These are phyloP conservation scores for Paracamarosporium sp. DNA, from an alignment of 2,329 filamentous ascomycete species.

Conservation along the genomic window DNA sequence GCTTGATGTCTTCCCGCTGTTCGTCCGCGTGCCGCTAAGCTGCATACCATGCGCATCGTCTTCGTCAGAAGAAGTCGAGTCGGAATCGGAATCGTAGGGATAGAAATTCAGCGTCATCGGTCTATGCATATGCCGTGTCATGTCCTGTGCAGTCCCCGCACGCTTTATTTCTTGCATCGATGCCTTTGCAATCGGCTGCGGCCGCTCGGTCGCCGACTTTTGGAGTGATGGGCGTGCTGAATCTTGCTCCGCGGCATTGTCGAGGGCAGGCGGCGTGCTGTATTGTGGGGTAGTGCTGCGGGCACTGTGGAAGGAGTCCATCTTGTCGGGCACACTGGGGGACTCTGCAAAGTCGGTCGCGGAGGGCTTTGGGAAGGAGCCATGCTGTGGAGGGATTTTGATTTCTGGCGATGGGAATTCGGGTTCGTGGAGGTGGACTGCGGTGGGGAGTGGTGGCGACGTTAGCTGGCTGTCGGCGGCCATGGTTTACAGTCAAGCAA, in stretches of 20 bases:
- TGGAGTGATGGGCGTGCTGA: constrained; percentile 28
- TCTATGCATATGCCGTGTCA: constrained; percentile 21
- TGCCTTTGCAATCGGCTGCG: constrained; percentile 28
- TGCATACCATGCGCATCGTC: constrained; percentile 14
- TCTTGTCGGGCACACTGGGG: neutral
- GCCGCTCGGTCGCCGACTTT: constrained; percentile 39
- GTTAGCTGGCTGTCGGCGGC: constrained; percentile 19
- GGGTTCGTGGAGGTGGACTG: constrained; percentile 29
- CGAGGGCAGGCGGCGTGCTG: neutral
- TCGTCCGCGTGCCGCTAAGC: neutral
- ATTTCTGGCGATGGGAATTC: constrained; percentile 28
- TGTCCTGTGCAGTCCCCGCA: constrained; percentile 15
- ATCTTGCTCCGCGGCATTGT: neutral
- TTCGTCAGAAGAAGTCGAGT: constrained; percentile 34
- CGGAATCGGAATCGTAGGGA: constrained; percentile 34
- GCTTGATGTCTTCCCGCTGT: constrained; percentile 13
- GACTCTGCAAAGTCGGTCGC: constrained; percentile 11
- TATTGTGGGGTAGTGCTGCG: neutral
- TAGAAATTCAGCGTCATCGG: constrained; percentile 39
- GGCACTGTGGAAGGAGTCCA: neutral
- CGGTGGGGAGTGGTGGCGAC: constrained; percentile 23
- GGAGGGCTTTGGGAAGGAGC: constrained; percentile 11
- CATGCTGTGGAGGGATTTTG: constrained; percentile 7
- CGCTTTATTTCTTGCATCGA: constrained; percentile 29
- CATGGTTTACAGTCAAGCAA: constrained; percentile 17